Evolutionary conservation across 345 rosid genomes (phyloP), one percentile per base, ranked within the genome.

Genomic region (Eucalyptus globulus): DNA sequence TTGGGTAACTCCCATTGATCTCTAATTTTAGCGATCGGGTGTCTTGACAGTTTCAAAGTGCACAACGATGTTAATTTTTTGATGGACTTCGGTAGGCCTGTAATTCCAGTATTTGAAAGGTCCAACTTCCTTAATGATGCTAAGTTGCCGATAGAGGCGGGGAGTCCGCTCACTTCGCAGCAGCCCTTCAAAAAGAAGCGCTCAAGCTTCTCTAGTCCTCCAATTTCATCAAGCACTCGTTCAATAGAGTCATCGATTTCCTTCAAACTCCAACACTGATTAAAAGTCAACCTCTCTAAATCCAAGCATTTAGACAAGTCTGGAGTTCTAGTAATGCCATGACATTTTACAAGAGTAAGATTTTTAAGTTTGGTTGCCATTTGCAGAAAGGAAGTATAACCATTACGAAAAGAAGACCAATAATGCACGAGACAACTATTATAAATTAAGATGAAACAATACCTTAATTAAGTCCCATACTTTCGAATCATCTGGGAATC

Each of bases 11-110:
- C 13, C 62, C 29, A 10, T 53, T 5, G 22, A 53, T 53, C 2
- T 53, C 0, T 1, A 8, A 8, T 49, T 49, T 1, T 6, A 1
- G 4, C 0, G 2, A 5, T 11, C 14, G 0, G 0, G 5, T 5
- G 0, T 5, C 1, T 5, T 21, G 60, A 54, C 60, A 54, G 0
- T 3, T 9, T 0, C 60, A 21, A 2, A 54, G 27, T 54, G 60
- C 60, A 11, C 4, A 58, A 26, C 1, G 65, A 58, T 58, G 10
- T 58, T 58, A 58, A 26, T 12, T 40, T 80, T 19, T 14, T 9
- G 6, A 85, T 85, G 34, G 53, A 85, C 9, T 81, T 15, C 1
- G 86, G 86, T 2, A 43, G 49, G 16, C 19, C 15, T 15, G 14
- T 17, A 5, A 43, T 43, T 24, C 2, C 0, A 12, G 86, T 81